phyloP scores from a whole-genome alignment of 139 green algal genomes.

The Picochlorum sp. region DNA sequence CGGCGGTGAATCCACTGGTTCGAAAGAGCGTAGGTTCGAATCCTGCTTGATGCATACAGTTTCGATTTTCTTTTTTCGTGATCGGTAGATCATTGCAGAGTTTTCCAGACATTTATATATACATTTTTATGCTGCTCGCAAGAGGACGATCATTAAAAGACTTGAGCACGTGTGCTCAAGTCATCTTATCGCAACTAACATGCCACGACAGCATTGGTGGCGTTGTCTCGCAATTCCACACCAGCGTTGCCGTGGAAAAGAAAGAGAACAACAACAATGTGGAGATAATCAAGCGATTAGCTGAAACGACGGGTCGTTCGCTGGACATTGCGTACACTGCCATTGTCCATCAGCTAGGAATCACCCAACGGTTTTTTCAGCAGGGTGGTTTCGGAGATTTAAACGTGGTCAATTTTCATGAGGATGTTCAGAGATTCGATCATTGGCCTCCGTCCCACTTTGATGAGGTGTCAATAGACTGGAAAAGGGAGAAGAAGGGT shows the following conservation, averaged over 20 bases:
- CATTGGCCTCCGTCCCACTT: conserved; percentile 35
- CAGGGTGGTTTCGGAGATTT: conserved; percentile 37
- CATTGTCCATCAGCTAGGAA: conserved; percentile 32
- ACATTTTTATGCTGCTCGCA: too few species aligned
- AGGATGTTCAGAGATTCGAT: conserved; percentile 26
- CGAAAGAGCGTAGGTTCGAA: conserved; percentile 4
- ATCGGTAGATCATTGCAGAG: too few species aligned
- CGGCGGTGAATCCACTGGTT: not conserved
- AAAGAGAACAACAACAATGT: too few species aligned
- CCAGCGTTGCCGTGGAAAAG: too few species aligned
- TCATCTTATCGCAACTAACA: too few species aligned
- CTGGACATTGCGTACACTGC: conserved; percentile 29
- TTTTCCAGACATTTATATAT: too few species aligned
- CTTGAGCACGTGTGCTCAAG: too few species aligned
- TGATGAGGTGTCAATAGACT: conserved; percentile 8
- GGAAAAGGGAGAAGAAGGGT: not conserved
- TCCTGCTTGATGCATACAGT: not conserved
- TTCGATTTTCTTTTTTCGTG: too few species aligned
- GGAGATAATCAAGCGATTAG: not conserved
- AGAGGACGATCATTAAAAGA: too few species aligned
- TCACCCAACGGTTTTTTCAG: conserved; percentile 30
- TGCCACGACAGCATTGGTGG: too few species aligned
- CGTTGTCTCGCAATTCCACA: too few species aligned
- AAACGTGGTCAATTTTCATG: conserved; percentile 29
- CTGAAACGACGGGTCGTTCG: conserved; percentile 5